These are phyloP conservation scores for Trichoderma gamsii DNA, from an alignment of 495 filamentous ascomycete genomes.

Conservation along the genomic window DNA sequence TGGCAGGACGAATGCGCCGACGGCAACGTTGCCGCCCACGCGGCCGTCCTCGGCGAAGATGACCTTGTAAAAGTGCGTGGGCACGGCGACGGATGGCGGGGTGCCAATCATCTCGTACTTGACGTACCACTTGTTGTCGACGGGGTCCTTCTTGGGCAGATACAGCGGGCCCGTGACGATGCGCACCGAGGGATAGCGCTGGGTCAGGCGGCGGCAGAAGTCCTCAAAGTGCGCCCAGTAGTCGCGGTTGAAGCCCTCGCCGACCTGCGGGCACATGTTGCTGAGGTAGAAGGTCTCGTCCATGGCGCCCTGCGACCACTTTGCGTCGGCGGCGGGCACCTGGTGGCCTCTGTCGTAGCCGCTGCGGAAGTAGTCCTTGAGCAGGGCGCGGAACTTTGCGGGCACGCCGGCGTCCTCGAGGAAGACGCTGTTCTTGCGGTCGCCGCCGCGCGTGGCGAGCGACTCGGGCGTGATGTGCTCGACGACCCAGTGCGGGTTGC, in stretches of 20 bases:
- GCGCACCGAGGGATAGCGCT: slow-evolving; percentile 75
- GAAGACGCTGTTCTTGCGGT: slow-evolving; percentile 79
- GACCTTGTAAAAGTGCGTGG: slow-evolving; percentile 98
- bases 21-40: slow-evolving; percentile 66
- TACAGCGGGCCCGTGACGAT: slow-evolving; percentile 94
- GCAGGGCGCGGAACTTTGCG: slow-evolving; percentile 76
- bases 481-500: slow-evolving; percentile 91
- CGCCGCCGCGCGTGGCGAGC: slow-evolving; percentile 63
- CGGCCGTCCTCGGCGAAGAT: slow-evolving; percentile 86
- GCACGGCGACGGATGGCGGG: slow-evolving; percentile 91
- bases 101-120: slow-evolving; percentile 94
- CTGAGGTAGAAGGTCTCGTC: slow-evolving; percentile 84
- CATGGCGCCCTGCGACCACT: slow-evolving; percentile 91
- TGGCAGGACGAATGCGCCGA: slow-evolving; percentile 92
- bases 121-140: slow-evolving; percentile 90
- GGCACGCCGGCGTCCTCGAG: slow-evolving; percentile 75
- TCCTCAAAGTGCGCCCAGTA: slow-evolving; percentile 99
- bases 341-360: slow-evolving; percentile 97
- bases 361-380: slow-evolving; percentile 87
- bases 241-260: slow-evolving; percentile 94
- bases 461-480: slow-evolving; percentile 96
- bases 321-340: slow-evolving; percentile 93
- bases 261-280: slow-evolving; percentile 98
- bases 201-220: slow-evolving; percentile 79
- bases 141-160: slow-evolving; percentile 67